These are phyloP conservation scores for Claviceps quebecensis DNA, from an alignment of 2,329 filamentous ascomycete species.

Conservation along the genomic window DNA sequence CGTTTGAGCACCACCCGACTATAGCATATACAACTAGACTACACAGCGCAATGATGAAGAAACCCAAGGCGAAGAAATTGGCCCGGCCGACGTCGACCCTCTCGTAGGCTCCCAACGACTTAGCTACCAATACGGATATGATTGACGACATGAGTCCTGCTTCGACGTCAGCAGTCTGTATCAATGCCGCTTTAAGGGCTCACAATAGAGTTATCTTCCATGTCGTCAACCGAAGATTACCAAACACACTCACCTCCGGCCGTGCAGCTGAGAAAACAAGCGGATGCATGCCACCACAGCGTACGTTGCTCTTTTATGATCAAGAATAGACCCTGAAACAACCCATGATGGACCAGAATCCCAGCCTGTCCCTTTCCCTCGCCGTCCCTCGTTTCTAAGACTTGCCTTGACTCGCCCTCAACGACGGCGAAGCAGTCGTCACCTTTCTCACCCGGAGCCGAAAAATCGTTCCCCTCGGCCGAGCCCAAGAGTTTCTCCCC, in stretches of 20 bases:
- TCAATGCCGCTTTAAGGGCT: too few species aligned
- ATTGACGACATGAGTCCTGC: conserved; percentile 24
- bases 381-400: not conserved
- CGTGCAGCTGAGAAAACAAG: conserved; percentile 12
- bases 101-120: conserved; percentile 25
- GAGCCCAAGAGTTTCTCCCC: conserved; percentile 7
- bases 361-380: not conserved
- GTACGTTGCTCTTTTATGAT: conserved; percentile 17
- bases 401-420: not conserved
- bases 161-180: not conserved
- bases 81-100: conserved; percentile 15
- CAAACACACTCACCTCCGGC: conserved; percentile 13
- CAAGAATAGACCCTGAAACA: conserved; percentile 16
- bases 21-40: conserved; percentile 29
- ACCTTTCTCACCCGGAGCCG: conserved; percentile 7
- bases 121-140: conserved; percentile 25
- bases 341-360: conserved; percentile 8
- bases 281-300: conserved; percentile 12
- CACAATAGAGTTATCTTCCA: not conserved
- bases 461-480: conserved; percentile 1
- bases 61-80: conserved; percentile 43
- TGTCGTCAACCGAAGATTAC: too few species aligned
- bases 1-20: conserved; percentile 22
- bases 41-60: conserved; percentile 35
- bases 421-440: not conserved